phyloP scores from a whole-genome alignment of 2,329 filamentous ascomycete genomes.

The Diaporthe sp. region DNA sequence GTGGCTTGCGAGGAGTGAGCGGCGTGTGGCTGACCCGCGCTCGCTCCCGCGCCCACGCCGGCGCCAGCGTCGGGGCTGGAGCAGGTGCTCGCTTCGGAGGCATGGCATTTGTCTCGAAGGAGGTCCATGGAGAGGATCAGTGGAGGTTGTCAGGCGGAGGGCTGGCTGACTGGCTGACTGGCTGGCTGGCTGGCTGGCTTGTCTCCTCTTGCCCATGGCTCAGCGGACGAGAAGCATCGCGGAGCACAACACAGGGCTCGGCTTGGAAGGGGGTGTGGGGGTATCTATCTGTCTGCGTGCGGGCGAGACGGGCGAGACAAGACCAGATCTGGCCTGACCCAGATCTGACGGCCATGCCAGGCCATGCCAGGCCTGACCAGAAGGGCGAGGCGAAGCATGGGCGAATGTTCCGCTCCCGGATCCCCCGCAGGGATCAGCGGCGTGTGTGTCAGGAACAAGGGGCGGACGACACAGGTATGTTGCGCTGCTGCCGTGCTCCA shows the following conservation, averaged over 20 bases:
- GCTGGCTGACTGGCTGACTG: slow-evolving; percentile 19
- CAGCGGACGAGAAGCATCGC: slow-evolving; percentile 31
- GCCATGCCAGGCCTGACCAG: background rate
- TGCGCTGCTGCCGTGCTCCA: background rate
- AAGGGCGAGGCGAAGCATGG: slow-evolving; percentile 18
- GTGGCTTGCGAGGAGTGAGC: slow-evolving; percentile 37
- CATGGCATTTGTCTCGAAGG: slow-evolving; percentile 33
- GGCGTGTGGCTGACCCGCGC: slow-evolving; percentile 31
- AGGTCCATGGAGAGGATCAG: slow-evolving; percentile 18
- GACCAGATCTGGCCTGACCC: slow-evolving; percentile 21
- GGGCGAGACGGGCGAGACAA: slow-evolving; percentile 4
- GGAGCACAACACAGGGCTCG: background rate
- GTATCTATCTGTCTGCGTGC: slow-evolving; percentile 16
- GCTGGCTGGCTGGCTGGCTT: slow-evolving; percentile 28
- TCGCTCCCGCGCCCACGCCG: background rate
- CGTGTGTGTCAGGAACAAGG: slow-evolving; percentile 17
- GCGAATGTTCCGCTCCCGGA: slow-evolving; percentile 29
- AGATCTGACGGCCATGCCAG: slow-evolving; percentile 7
- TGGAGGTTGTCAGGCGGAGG: slow-evolving; percentile 15
- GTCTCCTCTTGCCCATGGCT: slow-evolving; percentile 30
- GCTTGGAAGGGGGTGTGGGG: slow-evolving; percentile 8
- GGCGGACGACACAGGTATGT: background rate
- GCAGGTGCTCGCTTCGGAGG: slow-evolving; percentile 41
- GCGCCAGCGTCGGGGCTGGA: slow-evolving; percentile 42
- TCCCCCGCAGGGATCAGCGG: slow-evolving; percentile 26